Conservation (phyloP, 176 grass and related monocot genomes). For the bread wheat (Triticum aestivum) region DNA sequence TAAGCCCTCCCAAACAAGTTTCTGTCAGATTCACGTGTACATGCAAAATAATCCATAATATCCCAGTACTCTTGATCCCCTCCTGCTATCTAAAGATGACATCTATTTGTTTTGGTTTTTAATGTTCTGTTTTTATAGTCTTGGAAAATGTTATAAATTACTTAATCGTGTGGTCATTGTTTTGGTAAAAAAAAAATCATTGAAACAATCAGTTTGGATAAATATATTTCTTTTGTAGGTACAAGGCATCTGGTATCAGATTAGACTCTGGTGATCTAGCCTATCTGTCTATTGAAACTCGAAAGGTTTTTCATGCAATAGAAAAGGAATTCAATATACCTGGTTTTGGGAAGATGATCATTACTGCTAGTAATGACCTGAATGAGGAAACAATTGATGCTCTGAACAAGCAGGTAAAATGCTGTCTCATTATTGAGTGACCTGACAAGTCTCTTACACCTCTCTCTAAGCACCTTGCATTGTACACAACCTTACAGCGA, state of each 20-base stretch:
- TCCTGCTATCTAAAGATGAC: constrained; percentile 1
- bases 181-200: background rate
- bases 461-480: too few species aligned
- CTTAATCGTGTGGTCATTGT: constrained; percentile 2
- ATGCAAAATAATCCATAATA: constrained; percentile 11
- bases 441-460: background rate
- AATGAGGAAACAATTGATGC: constrained; percentile 99
- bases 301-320: constrained; percentile 70
- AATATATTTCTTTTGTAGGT: constrained; percentile 54
- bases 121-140: background rate
- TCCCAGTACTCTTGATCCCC: background rate
- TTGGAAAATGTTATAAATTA: background rate
- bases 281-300: constrained; percentile 82
- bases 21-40: background rate
- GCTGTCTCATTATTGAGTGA: background rate
- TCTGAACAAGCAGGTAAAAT: constrained; percentile 90
- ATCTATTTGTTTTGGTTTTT: background rate
- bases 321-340: constrained; percentile 73
- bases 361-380: constrained; percentile 96
- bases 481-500: background rate
- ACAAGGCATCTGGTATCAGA: constrained; percentile 92
- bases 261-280: constrained; percentile 99
- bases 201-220: constrained; percentile 1
- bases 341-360: constrained; percentile 72
- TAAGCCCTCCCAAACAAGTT: background rate